Base-by-base conservation (phyloP, 1,139 yeast genomes). In the Sugiyamaella paludigena region DNA sequence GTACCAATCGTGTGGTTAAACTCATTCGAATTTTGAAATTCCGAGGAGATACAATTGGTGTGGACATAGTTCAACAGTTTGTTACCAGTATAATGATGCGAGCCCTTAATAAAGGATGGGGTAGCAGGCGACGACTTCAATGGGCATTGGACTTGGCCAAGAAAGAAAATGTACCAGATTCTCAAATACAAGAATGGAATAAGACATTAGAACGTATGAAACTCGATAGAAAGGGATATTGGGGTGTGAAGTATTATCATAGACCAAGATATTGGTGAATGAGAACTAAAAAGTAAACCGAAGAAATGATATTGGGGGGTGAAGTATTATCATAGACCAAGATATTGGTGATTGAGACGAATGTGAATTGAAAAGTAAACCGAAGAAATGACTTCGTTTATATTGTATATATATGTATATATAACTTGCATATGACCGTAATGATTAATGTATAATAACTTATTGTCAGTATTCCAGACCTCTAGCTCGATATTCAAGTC, bases 131-230 rank as follows among this genome's bases (percentile, higher is more conserved):
- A 28, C 45, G 62, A 15, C 50, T 58, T 12, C 29, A 43, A 24
- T 58, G 61, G 61, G 60, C 61, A 11, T 41, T 58, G 16, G 49
- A 51, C n/a, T 28, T 58, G 31, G 62, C 62, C 1, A 52, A 45
- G 33, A 42, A 38, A 10, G 58, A 56, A 41, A 41, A 48, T 7
- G 59, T 58, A n/a, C 30, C 55, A 4, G 50, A 48, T 11, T 36
- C 31, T n/a, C 41, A 38, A 19, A 36, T 53, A 11, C 44, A 48
- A 4, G 42, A 30, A 10, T 58, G 61, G 61, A 27, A 49, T 15
- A 41, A 45, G 29, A 28, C 40, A 15, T 41, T 55, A 8, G 48
- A 48, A 11, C 19, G 34, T 1, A 50, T 53, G 56, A 51, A 47
- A 37, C 9, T 36, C 7, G 36, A 39, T n/a, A 41, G 49, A n/a